Conservation (phyloP, 345 rosid genomes). For the Populus alba region DNA sequence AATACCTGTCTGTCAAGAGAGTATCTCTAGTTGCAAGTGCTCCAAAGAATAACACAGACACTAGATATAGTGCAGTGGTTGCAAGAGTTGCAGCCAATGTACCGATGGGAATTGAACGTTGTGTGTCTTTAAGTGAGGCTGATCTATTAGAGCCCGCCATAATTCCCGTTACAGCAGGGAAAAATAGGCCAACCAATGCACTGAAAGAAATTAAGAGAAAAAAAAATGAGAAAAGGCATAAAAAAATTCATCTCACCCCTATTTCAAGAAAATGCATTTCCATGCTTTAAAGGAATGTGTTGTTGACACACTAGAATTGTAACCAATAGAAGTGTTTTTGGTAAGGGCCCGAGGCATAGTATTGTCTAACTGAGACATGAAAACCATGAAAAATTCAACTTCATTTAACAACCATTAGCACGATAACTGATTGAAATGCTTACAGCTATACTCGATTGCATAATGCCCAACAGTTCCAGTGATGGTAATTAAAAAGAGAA, state of each 20-base stretch:
- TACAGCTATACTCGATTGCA: not conserved
- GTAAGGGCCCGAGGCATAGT: not conserved
- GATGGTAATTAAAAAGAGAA: not conserved
- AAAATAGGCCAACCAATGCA: slow-evolving; percentile 94
- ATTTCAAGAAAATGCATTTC: not conserved
- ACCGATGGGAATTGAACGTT: slow-evolving; percentile 91
- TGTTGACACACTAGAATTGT: not conserved
- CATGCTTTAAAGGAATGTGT: not conserved
- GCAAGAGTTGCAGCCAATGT: slow-evolving; percentile 92
- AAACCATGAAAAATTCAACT: not conserved
- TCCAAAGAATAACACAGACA: slow-evolving; percentile 83
- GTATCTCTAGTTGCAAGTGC: slow-evolving; percentile 81
- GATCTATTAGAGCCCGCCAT: slow-evolving; percentile 99
- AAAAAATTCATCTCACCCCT: not conserved
- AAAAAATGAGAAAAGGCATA: slow-evolving; percentile 7
- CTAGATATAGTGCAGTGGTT: slow-evolving; percentile 69
- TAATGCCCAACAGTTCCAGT: not conserved
- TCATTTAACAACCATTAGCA: not conserved
- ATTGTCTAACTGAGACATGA: not conserved
- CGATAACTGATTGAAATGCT: not conserved
- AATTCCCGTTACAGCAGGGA: slow-evolving; percentile 98
- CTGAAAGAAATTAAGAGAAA: slow-evolving; percentile 32
- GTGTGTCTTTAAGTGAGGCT: slow-evolving; percentile 91
- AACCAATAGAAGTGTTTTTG: not conserved
- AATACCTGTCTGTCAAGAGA: slow-evolving; percentile 91